Base-by-base conservation (phyloP, 2,329 filamentous ascomycete species). In the Simplicillium sp. region DNA sequence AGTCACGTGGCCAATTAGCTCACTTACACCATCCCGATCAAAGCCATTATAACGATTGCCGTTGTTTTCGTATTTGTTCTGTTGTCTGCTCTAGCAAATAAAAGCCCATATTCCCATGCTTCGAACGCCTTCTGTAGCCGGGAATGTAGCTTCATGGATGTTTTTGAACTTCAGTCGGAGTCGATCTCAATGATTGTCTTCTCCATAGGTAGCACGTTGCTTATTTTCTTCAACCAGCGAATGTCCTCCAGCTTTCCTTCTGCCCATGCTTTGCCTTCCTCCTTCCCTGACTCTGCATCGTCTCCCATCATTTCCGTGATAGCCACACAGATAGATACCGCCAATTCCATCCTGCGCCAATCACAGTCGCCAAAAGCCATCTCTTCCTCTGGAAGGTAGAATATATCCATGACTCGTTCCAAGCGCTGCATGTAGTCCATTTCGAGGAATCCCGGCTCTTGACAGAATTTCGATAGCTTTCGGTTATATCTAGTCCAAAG, bases 371-470 rank as follows among this genome's bases (percentile, higher is more conserved):
- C 37, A 20, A 60, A 42, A 3, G 51, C 50, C 7, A 33, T 42
- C 29, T 50, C 36, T 45, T 62, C 58, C 38, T 62, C 59, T 4
- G 44, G 40, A 5, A 56, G 17, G 14, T 50, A 58, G 5, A 55
- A 40, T 14, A 60, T 51, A 12, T 43, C 46, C 11, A 48, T 44
- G 25, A 61, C 45, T 14, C 41, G 49, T 2, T 25, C 29, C 3
- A 56, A 47, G 4, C 54, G 50, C 25, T 51, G 45, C 11, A 37
- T 13, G 43, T 50, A 54, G 15, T 42, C 33, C 40, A 52, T 44
- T 7, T 42, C 36, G 13, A 41, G 38, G 5, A 47, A 33, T 2
- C 32, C 18, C 8, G 38, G 37, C 4, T 50, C 41, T 14, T 42
- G 41, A 34, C 46, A 48, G 16, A 51, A 38, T 2, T 37, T 29